Conservation (phyloP, 176 grass and related monocot genomes). For the Aegilops bicornis region DNA sequence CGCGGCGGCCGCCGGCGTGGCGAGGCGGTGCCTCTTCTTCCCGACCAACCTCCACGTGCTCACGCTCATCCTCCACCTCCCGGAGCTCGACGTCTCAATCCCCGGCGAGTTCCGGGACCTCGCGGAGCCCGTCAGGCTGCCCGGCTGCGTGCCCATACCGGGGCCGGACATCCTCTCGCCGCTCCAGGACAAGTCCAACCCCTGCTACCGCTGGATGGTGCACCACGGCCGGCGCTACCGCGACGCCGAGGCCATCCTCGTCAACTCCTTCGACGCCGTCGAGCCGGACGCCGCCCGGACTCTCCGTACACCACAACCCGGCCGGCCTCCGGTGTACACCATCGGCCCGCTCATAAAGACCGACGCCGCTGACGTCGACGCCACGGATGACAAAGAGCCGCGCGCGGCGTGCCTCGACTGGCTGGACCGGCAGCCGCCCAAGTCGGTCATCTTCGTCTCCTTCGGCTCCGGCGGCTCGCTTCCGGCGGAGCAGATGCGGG, state of each 20-base stretch:
- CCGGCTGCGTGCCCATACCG: no score
- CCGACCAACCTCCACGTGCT: constrained; percentile 54
- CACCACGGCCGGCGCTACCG: constrained; percentile 43
- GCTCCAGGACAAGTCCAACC: not conserved
- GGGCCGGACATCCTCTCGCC: no score
- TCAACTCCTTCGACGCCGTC: constrained; percentile 56
- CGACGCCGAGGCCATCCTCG: constrained; percentile 50
- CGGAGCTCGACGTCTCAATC: constrained; percentile 29
- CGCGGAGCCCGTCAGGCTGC: no score
- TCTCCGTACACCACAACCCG: no score
- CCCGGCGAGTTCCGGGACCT: constrained; percentile 33
- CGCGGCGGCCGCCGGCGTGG: constrained; percentile 35
- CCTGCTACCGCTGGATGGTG: constrained; percentile 55
- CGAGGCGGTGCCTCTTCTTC: constrained; percentile 45
- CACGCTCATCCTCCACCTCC: constrained; percentile 56
- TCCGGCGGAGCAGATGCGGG: constrained; percentile 29
- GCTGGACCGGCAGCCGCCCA: constrained; percentile 46
- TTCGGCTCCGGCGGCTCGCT: constrained; percentile 53
- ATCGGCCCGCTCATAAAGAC: not conserved
- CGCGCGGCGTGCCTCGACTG: constrained; percentile 45
- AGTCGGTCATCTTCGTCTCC: constrained; percentile 64
- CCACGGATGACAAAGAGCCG: not conserved
- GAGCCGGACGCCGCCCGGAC: no score
- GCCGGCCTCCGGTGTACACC: no score
- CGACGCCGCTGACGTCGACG: constrained; percentile 3